Evolutionary conservation across 768 basidiomycete species (phyloP), one percentile per base, ranked within the genome.

Genomic region (Tubosaeta sp.): DNA sequence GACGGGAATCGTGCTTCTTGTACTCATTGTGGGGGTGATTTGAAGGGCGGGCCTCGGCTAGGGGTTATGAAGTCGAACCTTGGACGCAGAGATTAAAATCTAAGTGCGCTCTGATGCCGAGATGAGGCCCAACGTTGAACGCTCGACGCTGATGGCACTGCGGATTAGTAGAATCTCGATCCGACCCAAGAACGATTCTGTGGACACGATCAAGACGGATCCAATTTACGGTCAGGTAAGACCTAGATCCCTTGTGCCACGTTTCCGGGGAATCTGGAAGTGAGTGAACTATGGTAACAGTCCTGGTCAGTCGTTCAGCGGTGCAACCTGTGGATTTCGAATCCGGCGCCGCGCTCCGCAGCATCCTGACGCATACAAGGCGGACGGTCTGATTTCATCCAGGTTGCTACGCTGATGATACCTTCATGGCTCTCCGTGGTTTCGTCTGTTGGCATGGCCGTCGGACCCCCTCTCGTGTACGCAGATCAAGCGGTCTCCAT

Each of bases 401-500:
- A 13, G 27, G 29, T 51, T 16, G 21, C 35, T 21, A 18, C 25
- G 49, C 31, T 45, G 30, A 75, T 77, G 70, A 57, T 73, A 46
- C 68, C 77, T 36, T 65, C 76, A 59, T 91, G 88, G 89, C 51
- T 90, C n/a, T 80, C 85, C 14, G 80, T 75, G 11, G 55, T 74
- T 8, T 84, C 87, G 11, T 87, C 88, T 12, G 62, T 87, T 39
- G 87, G 87, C 32, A 92, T 92, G 90, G 90, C 89, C 22, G 71
- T 91, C 18, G 90, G 86, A 7, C 88, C 90, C 21, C 87, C 90
- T 14, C 73, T 93, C 49, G 89, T 91, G 12, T 93, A 93, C 58
- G 85, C 80, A 36, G 90, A 92, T 71, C 87, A 90, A 67, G 83
- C 87, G 0, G 67, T 75, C 47, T 91, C 88, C n/a, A 93, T 93